Conservation (phyloP, 2,329 filamentous ascomycete genomes). For the Hirsutella thompsonii region DNA sequence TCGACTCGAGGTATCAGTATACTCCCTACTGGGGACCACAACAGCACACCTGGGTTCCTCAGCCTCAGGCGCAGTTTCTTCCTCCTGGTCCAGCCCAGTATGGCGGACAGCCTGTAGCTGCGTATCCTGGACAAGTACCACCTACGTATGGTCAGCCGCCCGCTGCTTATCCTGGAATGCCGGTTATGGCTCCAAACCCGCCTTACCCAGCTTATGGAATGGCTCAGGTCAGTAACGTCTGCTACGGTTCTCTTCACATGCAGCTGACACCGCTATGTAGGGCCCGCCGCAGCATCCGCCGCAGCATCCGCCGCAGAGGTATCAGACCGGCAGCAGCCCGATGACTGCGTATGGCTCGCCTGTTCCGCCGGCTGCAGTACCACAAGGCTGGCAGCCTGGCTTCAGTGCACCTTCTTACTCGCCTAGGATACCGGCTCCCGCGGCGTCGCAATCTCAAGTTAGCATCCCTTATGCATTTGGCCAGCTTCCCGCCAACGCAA, state of each 20-base stretch:
- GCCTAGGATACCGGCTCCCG: constrained; percentile 13
- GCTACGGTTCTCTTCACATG: too few relatives aligned
- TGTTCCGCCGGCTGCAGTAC: constrained; percentile 15
- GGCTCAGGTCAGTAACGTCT: constrained; percentile 26
- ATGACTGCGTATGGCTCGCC: constrained; percentile 23
- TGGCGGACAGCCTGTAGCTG: constrained; percentile 28
- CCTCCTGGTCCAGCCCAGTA: constrained; percentile 30
- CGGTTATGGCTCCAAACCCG: constrained; percentile 26
- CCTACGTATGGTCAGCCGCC: constrained; percentile 30
- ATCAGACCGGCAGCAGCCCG: constrained; percentile 19
- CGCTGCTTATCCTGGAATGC: constrained; percentile 29
- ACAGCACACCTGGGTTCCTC: constrained; percentile 43
- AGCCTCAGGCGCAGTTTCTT: constrained; percentile 35
- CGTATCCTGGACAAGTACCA: constrained; percentile 32
- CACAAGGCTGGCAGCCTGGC: constrained; percentile 24
- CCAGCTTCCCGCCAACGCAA: constrained; percentile 58
- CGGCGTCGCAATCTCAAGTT: constrained; percentile 16
- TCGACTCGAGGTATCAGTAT: constrained; percentile 56
- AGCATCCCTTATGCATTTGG: constrained; percentile 60
- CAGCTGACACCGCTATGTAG: constrained; percentile 7
- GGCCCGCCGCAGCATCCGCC: constrained; percentile 16
- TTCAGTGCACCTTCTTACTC: constrained; percentile 19
- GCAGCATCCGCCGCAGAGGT: constrained; percentile 12
- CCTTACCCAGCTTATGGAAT: constrained; percentile 34
- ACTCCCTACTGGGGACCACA: constrained; percentile 51